Conservation (phyloP, 805 yeast species). For the Wickerhamia fluorescens region DNA sequence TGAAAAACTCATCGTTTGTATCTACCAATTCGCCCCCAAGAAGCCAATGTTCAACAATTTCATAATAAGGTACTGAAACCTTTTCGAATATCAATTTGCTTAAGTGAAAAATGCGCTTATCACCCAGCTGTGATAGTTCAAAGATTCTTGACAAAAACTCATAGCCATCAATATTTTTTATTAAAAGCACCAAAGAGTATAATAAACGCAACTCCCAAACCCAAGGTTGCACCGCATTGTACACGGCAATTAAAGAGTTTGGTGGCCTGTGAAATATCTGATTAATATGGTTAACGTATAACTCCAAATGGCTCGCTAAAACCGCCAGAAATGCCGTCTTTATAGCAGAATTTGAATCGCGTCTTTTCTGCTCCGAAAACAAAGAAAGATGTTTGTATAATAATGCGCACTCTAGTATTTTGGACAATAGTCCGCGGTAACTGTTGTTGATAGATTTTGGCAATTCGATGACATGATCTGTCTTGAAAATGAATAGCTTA, state of each 20-base stretch:
- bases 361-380: slow-evolving; percentile 20
- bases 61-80: slow-evolving; percentile 53
- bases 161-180: slow-evolving; percentile 33
- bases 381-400: slow-evolving; percentile 44
- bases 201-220: slow-evolving; percentile 54
- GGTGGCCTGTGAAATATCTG: slow-evolving; percentile 21
- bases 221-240: slow-evolving; percentile 41
- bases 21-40: slow-evolving; percentile 55
- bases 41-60: slow-evolving; percentile 60
- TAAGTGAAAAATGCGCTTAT: slow-evolving; percentile 38
- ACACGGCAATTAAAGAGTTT: slow-evolving; percentile 26
- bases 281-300: slow-evolving; percentile 32
- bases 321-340: slow-evolving; percentile 54
- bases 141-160: slow-evolving; percentile 49
- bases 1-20: slow-evolving; percentile 58
- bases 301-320: slow-evolving; percentile 31
- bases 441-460: slow-evolving; percentile 53
- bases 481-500: slow-evolving; percentile 40
- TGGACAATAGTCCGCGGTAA: slow-evolving; percentile 46
- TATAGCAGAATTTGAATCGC: slow-evolving; percentile 40
- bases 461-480: slow-evolving; percentile 27
- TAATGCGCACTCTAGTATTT: slow-evolving; percentile 66
- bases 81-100: slow-evolving; percentile 39
- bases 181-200: slow-evolving; percentile 32
- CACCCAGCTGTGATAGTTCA: slow-evolving; percentile 56